Percentiles rank a stretch among this genome's conserved stretches.
Evolutionary conservation across 108 stramenopile genomes (phyloP).

Genomic region (Fistulifera pelliculosa): DNA sequence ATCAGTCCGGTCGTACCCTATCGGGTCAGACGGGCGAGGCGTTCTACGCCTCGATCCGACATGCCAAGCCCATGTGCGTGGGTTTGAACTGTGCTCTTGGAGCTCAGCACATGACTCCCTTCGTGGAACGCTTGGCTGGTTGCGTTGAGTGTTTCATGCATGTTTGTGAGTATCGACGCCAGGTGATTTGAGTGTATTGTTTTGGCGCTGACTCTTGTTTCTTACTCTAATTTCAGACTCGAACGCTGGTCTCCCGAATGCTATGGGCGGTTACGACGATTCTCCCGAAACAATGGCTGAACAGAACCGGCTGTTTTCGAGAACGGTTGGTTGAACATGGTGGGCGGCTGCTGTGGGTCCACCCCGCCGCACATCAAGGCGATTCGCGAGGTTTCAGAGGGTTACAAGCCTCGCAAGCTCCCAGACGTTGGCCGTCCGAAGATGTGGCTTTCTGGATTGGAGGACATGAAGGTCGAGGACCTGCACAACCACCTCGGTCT

Average conservation of each 20-base stretch:
- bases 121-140: slow-evolving; percentile 86
- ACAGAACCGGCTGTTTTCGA: slow-evolving; percentile 88
- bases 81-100: slow-evolving; percentile 98
- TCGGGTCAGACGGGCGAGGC: slow-evolving; percentile 98
- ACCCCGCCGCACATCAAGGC: slow-evolving; percentile 95
- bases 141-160: slow-evolving; percentile 94
- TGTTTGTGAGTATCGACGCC: slow-evolving; percentile 51
- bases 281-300: slow-evolving; percentile 92
- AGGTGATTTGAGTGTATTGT: no score
- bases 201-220: no score
- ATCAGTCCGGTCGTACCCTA: slow-evolving; percentile 96
- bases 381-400: slow-evolving; percentile 50
- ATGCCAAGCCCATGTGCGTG: slow-evolving; percentile 97
- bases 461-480: slow-evolving; percentile 88
- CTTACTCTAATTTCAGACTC: slow-evolving; percentile 31
- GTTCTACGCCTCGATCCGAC: slow-evolving; percentile 94
- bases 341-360: slow-evolving; percentile 98
- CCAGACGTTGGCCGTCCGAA: slow-evolving; percentile 77
- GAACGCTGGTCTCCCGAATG: slow-evolving; percentile 98
- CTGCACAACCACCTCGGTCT: slow-evolving; percentile 88
- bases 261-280: slow-evolving; percentile 99
- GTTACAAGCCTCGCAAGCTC: slow-evolving; percentile 69
- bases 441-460: slow-evolving; percentile 97
- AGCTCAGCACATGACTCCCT: slow-evolving; percentile 93
- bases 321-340: slow-evolving; percentile 95